Evolutionary conservation across 1,284 basidiomycete species (phyloP).

Genomic region (Puccinia coronata): DNA sequence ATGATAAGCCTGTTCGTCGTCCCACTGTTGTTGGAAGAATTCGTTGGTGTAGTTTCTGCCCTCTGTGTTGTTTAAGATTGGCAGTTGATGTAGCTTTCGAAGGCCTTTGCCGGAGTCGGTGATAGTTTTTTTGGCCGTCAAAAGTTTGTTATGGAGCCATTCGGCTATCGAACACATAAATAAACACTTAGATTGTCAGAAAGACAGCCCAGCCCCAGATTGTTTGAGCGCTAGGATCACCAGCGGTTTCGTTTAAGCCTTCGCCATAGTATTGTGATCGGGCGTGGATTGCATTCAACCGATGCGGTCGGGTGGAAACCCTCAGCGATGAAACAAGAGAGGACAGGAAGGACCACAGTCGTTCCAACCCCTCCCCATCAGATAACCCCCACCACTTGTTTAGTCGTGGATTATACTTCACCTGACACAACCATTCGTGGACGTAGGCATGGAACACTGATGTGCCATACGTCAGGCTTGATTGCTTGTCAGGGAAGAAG

Average conservation of each 20-base stretch:
- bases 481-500: not conserved
- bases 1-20: not conserved
- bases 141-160: no score
- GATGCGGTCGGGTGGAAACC: not conserved
- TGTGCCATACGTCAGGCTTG: not conserved
- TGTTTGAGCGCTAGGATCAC: no score
- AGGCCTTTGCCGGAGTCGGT: not conserved
- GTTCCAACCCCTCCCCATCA: conserved; percentile 10
- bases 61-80: not conserved
- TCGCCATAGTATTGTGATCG: not conserved
- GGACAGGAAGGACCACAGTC: not conserved
- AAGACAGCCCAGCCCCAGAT: no score
- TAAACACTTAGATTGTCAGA: no score
- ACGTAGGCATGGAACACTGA: conserved; percentile 19
- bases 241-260: not conserved
- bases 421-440: conserved; percentile 10
- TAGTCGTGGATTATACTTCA: not conserved
- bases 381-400: conserved; percentile 12
- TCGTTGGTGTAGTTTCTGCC: not conserved
- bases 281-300: not conserved
- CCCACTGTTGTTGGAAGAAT: not conserved
- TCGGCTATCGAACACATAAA: no score
- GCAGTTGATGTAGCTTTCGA: not conserved
- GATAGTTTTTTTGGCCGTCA: no score
- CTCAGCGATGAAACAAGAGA: not conserved